Base-by-base conservation (phyloP, 129 eudicot species). In the Lactuca saligna region DNA sequence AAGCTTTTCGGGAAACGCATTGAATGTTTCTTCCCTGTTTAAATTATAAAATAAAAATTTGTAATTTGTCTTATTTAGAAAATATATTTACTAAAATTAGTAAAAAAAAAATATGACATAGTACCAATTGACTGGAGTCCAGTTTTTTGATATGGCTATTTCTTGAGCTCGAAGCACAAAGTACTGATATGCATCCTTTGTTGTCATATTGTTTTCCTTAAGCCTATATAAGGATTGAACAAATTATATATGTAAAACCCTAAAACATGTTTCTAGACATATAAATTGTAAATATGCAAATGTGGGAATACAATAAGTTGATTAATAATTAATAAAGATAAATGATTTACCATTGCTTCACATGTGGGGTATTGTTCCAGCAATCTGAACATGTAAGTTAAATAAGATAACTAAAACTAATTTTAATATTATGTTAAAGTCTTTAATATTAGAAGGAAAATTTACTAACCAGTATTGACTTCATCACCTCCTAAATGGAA, bases 401-500 rank as follows among this genome's bases (percentile, higher is more conserved):
- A 38, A 25, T 49, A 51, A 78, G 58, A 53, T 68, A 82, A 53
- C 44, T 14, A 50, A 64, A 33, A 54, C 53, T 34, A 15, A 50
- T 66, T 4, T 20, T 41, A 34, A 46, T 1, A 3, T 10, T 46
- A 46, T 46, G 51, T 46, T 46, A 46, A 25, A 25, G 29, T 25
- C 29, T 25, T 25, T 25, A 25, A 25, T 25, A 25, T 25, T 25
- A 25, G 63, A 35, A 61, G 61, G 37, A 56, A 63, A 61, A 51
- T 6, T 60, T 61, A 75, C 81, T 66, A 63, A 89, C 97, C 91
- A 58, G 99, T 89, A 81, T 93, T 79, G 17, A 93, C 99, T 78
- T 93, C 99, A 80, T 93, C 99, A 50, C 99, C 99, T 25, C 99
- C 99, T 55, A 93, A 82, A 76, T 93, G 99, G 72, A 93, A 89